A percentile compares a stretch with the other conserved stretches of the same genome.
Conservation (phyloP, 257 asterid species). For the Lycium ferocissimum region DNA sequence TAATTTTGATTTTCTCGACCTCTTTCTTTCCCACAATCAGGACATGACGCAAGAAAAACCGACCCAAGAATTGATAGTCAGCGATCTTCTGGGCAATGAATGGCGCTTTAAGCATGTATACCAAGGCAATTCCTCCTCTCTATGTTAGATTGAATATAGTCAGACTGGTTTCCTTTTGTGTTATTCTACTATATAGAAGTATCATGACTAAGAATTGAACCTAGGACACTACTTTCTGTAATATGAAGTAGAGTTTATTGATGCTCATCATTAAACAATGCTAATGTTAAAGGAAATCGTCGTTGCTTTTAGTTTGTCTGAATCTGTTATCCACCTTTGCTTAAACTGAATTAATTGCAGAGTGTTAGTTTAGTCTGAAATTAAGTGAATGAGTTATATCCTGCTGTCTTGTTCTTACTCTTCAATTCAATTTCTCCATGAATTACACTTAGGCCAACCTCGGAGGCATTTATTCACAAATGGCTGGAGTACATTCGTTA, state of each 20-base stretch:
- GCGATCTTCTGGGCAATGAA: slow-evolving; percentile 65
- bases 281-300: too few species aligned
- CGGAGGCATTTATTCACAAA: slow-evolving; percentile 79
- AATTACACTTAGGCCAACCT: slow-evolving; percentile 62
- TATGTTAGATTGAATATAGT: neutral
- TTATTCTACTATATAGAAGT: neutral
- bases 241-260: too few species aligned
- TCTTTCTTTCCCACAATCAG: slow-evolving; percentile 37
- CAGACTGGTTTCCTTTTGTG: neutral
- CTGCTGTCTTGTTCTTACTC: neutral
- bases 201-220: neutral
- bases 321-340: neutral
- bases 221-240: neutral
- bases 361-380: neutral
- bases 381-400: neutral
- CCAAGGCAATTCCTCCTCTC: slow-evolving; percentile 52
- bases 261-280: too few species aligned
- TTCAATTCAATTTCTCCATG: neutral
- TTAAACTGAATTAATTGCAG: neutral
- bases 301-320: neutral
- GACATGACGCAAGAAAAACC: slow-evolving; percentile 67
- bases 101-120: slow-evolving; percentile 79
- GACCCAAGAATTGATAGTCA: slow-evolving; percentile 64
- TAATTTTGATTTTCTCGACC: neutral
- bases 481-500: slow-evolving; percentile 80